Base-by-base conservation (phyloP, 2,329 filamentous ascomycete genomes). In the Ceratocystis cacaofunesta region DNA sequence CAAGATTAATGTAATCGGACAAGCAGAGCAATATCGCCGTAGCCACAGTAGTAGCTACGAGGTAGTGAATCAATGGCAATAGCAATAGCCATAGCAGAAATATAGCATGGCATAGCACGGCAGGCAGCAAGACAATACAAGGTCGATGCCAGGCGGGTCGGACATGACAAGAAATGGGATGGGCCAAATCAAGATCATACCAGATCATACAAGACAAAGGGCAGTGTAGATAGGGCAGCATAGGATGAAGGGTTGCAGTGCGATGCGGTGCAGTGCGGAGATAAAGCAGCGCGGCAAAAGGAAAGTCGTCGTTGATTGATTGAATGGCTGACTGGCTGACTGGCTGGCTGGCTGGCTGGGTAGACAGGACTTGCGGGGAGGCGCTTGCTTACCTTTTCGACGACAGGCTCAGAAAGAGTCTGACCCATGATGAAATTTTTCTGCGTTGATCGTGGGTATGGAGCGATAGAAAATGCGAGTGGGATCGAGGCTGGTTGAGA, bases 381-480 rank as follows among this genome's bases (percentile, higher is more conserved):
- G 36, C n/a, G 19, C 69, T 67, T 68, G 77, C 84, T 76, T 83
- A 99, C 94, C 92, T 99, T 99, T 76, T 97, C 94, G 77, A 96
- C 89, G 74, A 99, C 92, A 73, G 94, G 94, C 82, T 99, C 94
- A 74, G 92, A 97, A 75, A 99, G 87, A 78, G 94, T 99, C 83
- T 99, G 94, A 84, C 94, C 94, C 94, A 99, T 99, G 78, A 75
- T 76, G 74, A 74, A 71, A 41, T 41, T 71, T 62, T 58, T 66
- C 58, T 69, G 71, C 68, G 71, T 70, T 41, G 71, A 72, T 70
- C 71, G 72, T 70, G 68, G 69, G 69, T 70, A 65, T 41, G 36
- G 10, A 41, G 36, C 61, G 64, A 65, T 57, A 62, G 65, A 50
- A 41, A 58, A 43, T 62, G 55, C 43, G 46, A 36, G 43, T 65